Evolutionary conservation across 371 early-diverging fungal species (phyloP), one percentile per base, ranked within the genome.

Genomic region (Haplosporangium sp.): DNA sequence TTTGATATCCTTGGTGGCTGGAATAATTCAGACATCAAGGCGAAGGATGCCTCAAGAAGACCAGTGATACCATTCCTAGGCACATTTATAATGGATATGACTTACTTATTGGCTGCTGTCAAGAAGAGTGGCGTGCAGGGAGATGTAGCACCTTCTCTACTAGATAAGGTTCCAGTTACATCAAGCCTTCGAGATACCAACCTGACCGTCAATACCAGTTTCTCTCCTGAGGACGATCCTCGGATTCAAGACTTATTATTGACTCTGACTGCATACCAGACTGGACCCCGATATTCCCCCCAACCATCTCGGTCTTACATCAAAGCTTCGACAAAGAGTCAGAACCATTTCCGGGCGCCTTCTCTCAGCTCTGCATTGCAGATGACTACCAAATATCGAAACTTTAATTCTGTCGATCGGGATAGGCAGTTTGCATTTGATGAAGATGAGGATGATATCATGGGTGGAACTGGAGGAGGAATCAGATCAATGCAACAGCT

Each of bases 31-130:
- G 72, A 68, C 1, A 27, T 71, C 52, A 67, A 61, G 62, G 17
- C 74, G 17, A 79, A 79, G 53, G 81, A 79, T 13, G 67, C 61
- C 5, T 67, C 68, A 7, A 45, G 84, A 34, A 67, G 88, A 17
- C 94, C 95, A 6, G 88, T 88, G 20, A 86, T 95, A 6, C 95
- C 95, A 0, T 95, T 92, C 76, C 76, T 95, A 13, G 94, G 95
- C 34, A 90, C 93, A 1, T 90, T 93, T 77, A 91, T 94, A 20
- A 93, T 93, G 79, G 95, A 95, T 70, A 87, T 90, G 44, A 94
- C 94, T 6, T 95, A 95, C 67, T 77, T 94, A 5, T 50, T 89
- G 10, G 93, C 93, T 0, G 91, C 91, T 2, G 87, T 86, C 65
- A 92, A 94, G 70, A 85, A 67, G 61, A 75, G 45, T 59, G 69